Base-by-base conservation (phyloP, 371 early-diverging fungal species). In the Sporodiniella umbellata region DNA sequence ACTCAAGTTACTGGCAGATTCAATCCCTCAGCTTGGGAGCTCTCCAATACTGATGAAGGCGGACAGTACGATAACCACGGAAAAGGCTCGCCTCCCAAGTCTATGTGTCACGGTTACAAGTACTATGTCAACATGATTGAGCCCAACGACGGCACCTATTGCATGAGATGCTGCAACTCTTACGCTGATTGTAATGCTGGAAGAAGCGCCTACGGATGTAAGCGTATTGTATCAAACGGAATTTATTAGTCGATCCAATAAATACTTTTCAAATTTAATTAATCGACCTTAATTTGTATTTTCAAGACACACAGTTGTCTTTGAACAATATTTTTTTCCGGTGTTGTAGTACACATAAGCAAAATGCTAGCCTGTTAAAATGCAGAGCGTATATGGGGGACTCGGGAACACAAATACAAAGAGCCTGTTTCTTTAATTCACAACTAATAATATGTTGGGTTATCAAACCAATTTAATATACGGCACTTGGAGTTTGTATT, bases 21-120 rank as follows among this genome's bases (percentile, higher is more conserved):
- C 12, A 45, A 67, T 23, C 66, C 60, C 25, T 37, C 48, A 26
- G 44, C 54, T 17, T 75, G 69, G 46, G 53, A 54, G 11, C 46
- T 75, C 21, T 60, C 61, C 12, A 1, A 40, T 2, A 49, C 43
- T 2, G 72, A 75, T 18, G 54, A 53, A 11, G 72, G 72, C 23
- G 75, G 72, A 57, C 75, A 75, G 48, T 71, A 75, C 21, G 67
- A 67, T 35, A 58, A 66, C 53, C 66, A 66, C 24, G 66, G 66
- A 24, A 42, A 23, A 5, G 62, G 66, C 11, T 58, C 58, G 26
- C 66, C 66, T 42, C 45, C 54, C 10, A 35, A 43, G 19, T 62
- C 62, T 30, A 55, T 56, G 43, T 66, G 66, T 46, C 51, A 42
- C 15, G 66, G 66, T 14, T 66, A 61, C 48, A 54, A 33, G 25